Conservation (phyloP, 805 yeast genomes). For the Kluyveromyces dobzhanskii region DNA sequence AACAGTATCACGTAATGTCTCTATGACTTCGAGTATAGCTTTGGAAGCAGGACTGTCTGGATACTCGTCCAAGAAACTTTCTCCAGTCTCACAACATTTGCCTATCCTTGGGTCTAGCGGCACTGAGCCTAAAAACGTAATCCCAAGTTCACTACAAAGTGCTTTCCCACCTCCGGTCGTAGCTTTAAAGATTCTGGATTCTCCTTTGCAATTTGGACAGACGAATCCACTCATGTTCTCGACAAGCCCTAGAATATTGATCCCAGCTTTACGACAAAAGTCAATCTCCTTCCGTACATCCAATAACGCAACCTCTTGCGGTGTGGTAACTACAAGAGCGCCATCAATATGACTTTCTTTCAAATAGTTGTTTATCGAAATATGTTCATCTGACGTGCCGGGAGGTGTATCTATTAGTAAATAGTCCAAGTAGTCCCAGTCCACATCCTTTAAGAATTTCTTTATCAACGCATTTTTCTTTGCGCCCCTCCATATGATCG, state of each 20-base stretch:
- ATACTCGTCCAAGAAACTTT: constrained; percentile 67
- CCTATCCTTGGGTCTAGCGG: constrained; percentile 97
- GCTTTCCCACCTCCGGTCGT: constrained; percentile 95
- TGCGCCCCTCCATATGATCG: constrained; percentile 96
- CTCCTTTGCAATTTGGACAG: constrained; percentile 88
- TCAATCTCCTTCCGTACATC: constrained; percentile 96
- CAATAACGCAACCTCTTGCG: constrained; percentile 91
- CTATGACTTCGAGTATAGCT: constrained; percentile 81
- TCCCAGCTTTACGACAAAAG: constrained; percentile 86
- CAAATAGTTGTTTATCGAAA: constrained; percentile 79
- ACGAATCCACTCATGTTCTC: constrained; percentile 99
- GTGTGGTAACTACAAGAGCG: constrained; percentile 90
- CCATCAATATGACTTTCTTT: constrained; percentile 92
- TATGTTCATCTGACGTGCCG: constrained; percentile 96
- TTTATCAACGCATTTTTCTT: constrained; percentile 90
- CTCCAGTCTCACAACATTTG: constrained; percentile 77
- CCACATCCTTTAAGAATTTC: constrained; percentile 88
- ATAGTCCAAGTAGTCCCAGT: constrained; percentile 80
- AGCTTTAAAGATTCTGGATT: constrained; percentile 82
- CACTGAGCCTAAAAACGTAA: constrained; percentile 82
- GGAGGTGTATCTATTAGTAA: constrained; percentile 95
- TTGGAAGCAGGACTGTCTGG: constrained; percentile 91
- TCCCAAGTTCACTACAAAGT: constrained; percentile 67
- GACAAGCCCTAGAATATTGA: constrained; percentile 78
- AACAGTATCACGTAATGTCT: constrained; percentile 50